Percentiles rank a stretch among this genome's conserved stretches.
These are phyloP conservation scores for Umbelopsis ramanniana DNA, from an alignment of 192 early-diverging fungal species.

Conservation along the genomic window DNA sequence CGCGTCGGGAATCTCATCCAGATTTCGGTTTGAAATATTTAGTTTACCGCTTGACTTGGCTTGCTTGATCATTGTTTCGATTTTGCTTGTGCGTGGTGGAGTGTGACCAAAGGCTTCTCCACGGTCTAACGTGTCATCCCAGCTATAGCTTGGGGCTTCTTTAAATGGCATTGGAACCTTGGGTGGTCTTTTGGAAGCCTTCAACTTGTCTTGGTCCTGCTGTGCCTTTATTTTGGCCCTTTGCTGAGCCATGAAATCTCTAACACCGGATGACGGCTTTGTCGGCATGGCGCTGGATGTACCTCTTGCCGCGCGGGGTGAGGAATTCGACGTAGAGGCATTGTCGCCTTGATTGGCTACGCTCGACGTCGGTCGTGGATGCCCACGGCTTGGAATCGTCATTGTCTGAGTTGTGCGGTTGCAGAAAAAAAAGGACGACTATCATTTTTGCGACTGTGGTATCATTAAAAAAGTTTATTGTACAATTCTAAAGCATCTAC, in stretches of 20 bases:
- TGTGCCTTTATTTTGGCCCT: conserved; percentile 23
- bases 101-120: not conserved
- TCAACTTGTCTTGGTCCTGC: conserved; percentile 16
- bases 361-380: not conserved
- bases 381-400: not conserved
- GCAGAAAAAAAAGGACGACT: not conserved
- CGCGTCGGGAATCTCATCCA: conserved; percentile 51
- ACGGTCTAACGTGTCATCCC: not conserved
- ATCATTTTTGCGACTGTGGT: not conserved
- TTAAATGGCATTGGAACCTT: conserved; percentile 11
- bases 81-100: not conserved
- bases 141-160: conserved; percentile 19
- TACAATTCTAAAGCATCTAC: not conserved
- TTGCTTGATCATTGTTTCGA: conserved; percentile 31
- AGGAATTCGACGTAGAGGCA: not conserved
- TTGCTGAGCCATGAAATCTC: conserved; percentile 39
- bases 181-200: not conserved
- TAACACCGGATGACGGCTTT: conserved; percentile 32
- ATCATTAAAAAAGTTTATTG: not conserved
- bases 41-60: conserved; percentile 45
- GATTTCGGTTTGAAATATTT: conserved; percentile 51
- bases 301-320: not conserved
- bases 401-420: not conserved
- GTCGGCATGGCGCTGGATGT: not conserved
- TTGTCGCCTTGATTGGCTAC: not conserved